These are phyloP conservation scores for Colletotrichum sp. DNA, from an alignment of 2,329 filamentous ascomycete genomes.

Conservation along the genomic window DNA sequence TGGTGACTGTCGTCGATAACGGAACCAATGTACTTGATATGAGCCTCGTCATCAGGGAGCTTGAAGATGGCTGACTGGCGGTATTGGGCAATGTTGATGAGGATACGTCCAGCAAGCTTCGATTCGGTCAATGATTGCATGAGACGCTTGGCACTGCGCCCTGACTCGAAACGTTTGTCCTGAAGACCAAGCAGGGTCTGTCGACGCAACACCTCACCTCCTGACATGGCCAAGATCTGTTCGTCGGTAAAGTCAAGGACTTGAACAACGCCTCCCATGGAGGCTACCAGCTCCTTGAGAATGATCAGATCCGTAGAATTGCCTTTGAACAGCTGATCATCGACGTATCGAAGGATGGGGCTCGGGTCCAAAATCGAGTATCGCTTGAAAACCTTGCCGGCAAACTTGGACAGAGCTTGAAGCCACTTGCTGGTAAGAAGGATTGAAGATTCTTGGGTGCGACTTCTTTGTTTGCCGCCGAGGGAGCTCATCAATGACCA, in stretches of 20 bases:
- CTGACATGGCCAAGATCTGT: slow-evolving; percentile 87
- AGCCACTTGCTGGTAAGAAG: slow-evolving; percentile 90
- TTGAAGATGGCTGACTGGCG: slow-evolving; percentile 85
- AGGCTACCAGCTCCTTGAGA: slow-evolving; percentile 85
- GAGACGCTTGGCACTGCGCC: slow-evolving; percentile 77
- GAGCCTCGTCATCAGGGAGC: slow-evolving; percentile 72
- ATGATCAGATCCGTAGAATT: slow-evolving; percentile 93
- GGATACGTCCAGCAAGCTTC: slow-evolving; percentile 77
- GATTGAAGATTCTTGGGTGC: slow-evolving; percentile 66
- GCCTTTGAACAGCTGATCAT: slow-evolving; percentile 79
- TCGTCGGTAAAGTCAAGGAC: slow-evolving; percentile 87
- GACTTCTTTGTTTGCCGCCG: slow-evolving; percentile 64
- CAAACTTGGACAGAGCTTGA: slow-evolving; percentile 86
- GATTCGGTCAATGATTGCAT: slow-evolving; percentile 81
- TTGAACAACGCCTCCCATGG: slow-evolving; percentile 92
- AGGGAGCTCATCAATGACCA: slow-evolving; percentile 87
- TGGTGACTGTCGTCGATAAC: slow-evolving; percentile 90
- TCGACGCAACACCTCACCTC: slow-evolving; percentile 78
- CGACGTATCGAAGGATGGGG: slow-evolving; percentile 89
- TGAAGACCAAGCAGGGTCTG: slow-evolving; percentile 81
- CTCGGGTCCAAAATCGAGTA: slow-evolving; percentile 84
- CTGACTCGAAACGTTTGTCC: slow-evolving; percentile 80
- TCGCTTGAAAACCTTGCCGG: slow-evolving; percentile 86
- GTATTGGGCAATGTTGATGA: slow-evolving; percentile 92
- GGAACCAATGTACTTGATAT: slow-evolving; percentile 87